A percentile compares a stretch with the other conserved stretches of the same genome.
Conservation (phyloP, 176 grass and related monocot species). For the Oryza nivara region DNA sequence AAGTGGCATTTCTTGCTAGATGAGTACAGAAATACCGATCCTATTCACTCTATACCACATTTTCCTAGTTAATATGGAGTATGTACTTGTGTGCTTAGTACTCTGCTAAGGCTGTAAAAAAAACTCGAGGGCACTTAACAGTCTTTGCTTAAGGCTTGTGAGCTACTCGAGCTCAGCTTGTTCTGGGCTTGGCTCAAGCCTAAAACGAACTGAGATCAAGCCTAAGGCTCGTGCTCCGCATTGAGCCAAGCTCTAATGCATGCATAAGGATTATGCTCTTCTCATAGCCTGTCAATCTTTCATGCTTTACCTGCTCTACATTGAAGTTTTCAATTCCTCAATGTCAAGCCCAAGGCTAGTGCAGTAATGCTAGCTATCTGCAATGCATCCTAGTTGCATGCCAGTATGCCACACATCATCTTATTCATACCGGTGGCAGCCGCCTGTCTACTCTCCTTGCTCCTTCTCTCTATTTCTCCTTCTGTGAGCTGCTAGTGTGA, state of each 20-base stretch:
- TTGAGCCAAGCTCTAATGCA: neutral
- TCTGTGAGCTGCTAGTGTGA: neutral
- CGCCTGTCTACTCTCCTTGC: neutral
- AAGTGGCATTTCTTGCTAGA: neutral
- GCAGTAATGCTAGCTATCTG: neutral
- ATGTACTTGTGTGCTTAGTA: neutral
- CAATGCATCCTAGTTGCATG: neutral
- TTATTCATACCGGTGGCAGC: neutral
- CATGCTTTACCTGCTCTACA: neutral
- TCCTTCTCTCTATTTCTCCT: neutral
- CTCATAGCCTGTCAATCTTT: no score
- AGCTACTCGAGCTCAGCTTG: neutral
- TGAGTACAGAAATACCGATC: constrained; percentile 2
- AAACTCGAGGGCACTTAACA: neutral
- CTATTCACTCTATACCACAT: neutral
- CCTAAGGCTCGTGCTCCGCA: neutral
- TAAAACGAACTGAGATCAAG: neutral
- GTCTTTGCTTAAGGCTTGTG: neutral
- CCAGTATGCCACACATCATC: neutral
- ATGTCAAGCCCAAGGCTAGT: neutral
- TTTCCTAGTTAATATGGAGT: neutral
- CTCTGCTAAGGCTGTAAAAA: neutral
- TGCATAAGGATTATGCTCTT: neutral
- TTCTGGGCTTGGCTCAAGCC: neutral
- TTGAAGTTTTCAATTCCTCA: neutral